These are phyloP conservation scores for Phytophthora citricola DNA, from an alignment of 352 stramenopile genomes.

Conservation along the genomic window DNA sequence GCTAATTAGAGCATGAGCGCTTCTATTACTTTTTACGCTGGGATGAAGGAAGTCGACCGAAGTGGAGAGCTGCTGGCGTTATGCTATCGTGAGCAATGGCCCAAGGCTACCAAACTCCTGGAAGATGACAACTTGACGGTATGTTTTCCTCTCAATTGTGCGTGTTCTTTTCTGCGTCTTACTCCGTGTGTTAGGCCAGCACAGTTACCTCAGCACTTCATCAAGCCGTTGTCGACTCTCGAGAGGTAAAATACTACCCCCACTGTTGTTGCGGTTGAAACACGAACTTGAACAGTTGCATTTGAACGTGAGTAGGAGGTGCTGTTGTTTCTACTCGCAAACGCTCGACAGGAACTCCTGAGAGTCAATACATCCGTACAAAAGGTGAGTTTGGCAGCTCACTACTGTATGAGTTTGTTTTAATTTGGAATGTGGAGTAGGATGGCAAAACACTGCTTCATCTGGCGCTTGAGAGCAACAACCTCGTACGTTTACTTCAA, in stretches of 20 bases:
- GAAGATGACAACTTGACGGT: constrained; percentile 24
- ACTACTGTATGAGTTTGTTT: not conserved
- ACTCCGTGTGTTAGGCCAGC: constrained; percentile 13
- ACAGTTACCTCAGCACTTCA: constrained; percentile 34
- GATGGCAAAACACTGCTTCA: constrained; percentile 37
- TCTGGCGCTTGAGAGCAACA: constrained; percentile 26
- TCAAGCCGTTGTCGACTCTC: constrained; percentile 33
- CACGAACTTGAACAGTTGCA: not conserved
- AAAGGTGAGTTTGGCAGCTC: constrained; percentile 13
- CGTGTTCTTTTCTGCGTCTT: not conserved
- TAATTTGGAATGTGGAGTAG: constrained; percentile 7
- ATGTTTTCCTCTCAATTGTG: not conserved
- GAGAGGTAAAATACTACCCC: constrained; percentile 15
- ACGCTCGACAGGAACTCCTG: constrained; percentile 11
- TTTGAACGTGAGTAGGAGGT: constrained; percentile 16
- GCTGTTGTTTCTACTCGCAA: constrained; percentile 28
- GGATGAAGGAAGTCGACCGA: constrained; percentile 39
- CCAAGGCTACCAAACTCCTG: constrained; percentile 29
- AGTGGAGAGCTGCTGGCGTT: constrained; percentile 48
- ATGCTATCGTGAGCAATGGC: constrained; percentile 49
- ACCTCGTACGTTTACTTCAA: constrained; percentile 20
- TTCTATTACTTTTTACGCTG: constrained; percentile 14
- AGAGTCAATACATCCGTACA: constrained; percentile 32
- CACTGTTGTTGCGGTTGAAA: no score
- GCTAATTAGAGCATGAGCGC: not conserved